These are phyloP conservation scores for Talaromyces thailandensis DNA, from an alignment of 495 filamentous ascomycete genomes.

Conservation along the genomic window DNA sequence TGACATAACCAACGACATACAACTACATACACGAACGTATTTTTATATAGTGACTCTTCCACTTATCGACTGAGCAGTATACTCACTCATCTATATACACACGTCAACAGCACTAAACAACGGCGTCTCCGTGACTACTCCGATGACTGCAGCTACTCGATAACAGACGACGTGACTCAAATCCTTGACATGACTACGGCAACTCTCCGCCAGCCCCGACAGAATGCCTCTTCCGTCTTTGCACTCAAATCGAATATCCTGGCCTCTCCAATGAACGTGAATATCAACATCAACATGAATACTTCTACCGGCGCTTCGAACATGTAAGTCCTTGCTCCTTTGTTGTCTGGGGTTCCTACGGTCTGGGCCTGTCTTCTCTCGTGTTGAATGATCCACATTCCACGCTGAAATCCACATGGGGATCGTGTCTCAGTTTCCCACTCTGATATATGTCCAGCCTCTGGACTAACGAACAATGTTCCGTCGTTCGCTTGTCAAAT, in stretches of 20 bases:
- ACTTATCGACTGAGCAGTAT: not conserved
- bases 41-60: not conserved
- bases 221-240: constrained; percentile 1
- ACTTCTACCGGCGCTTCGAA: not conserved
- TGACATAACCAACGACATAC: not conserved
- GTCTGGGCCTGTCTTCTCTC: not conserved
- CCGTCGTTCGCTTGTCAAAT: not conserved
- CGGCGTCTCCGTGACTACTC: not conserved
- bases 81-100: not conserved
- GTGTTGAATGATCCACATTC: not conserved
- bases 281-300: not conserved
- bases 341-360: not conserved
- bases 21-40: not conserved
- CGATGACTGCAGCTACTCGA: not conserved
- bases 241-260: not conserved
- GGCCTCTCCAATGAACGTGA: not conserved
- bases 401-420: not conserved
- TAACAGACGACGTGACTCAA: not conserved
- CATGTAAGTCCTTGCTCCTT: not conserved
- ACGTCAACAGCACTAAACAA: not conserved
- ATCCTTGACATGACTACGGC: not conserved
- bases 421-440: not conserved
- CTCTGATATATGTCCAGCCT: not conserved
- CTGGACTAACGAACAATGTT: not conserved
- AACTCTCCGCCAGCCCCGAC: not conserved